These are phyloP conservation scores for Jatropha podagrica DNA, from an alignment of 441 rosid species.

Conservation along the genomic window DNA sequence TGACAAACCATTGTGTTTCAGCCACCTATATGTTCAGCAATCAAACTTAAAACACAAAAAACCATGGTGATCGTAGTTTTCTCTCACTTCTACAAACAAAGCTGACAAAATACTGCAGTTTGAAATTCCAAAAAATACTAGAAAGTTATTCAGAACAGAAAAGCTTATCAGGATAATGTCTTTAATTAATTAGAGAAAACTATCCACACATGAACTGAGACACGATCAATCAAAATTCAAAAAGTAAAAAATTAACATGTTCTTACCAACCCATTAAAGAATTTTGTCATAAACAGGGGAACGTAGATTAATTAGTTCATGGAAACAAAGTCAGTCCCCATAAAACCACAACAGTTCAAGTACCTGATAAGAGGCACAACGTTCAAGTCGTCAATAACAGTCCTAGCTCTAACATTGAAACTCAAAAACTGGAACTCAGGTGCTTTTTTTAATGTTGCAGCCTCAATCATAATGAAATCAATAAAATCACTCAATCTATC, in stretches of 20 bases:
- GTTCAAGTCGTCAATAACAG: constrained; percentile 55
- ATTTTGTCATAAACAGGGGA: neutral
- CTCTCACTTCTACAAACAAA: constrained; percentile 1
- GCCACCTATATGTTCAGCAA: constrained; percentile 60
- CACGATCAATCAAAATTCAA: neutral
- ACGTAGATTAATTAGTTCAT: neutral
- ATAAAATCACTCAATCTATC: constrained; percentile 52
- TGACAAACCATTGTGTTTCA: constrained; percentile 75
- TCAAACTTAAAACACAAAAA: constrained; percentile 23
- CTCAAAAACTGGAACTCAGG: constrained; percentile 51
- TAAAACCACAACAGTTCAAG: neutral
- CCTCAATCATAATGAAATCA: constrained; percentile 75
- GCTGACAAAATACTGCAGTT: neutral
- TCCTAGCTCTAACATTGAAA: constrained; percentile 58
- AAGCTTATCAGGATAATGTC: neutral
- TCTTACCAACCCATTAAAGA: constrained; percentile 1
- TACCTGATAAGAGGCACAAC: constrained; percentile 82
- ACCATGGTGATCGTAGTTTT: neutral
- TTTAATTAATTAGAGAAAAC: neutral
- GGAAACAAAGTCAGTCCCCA: constrained; percentile 2
- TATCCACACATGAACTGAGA: neutral
- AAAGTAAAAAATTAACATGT: neutral
- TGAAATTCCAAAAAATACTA: neutral
- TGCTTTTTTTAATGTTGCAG: constrained; percentile 66
- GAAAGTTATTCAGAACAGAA: neutral